Conservation (phyloP, 2,329 filamentous ascomycete species). For the Exutisphaerella laricina region DNA sequence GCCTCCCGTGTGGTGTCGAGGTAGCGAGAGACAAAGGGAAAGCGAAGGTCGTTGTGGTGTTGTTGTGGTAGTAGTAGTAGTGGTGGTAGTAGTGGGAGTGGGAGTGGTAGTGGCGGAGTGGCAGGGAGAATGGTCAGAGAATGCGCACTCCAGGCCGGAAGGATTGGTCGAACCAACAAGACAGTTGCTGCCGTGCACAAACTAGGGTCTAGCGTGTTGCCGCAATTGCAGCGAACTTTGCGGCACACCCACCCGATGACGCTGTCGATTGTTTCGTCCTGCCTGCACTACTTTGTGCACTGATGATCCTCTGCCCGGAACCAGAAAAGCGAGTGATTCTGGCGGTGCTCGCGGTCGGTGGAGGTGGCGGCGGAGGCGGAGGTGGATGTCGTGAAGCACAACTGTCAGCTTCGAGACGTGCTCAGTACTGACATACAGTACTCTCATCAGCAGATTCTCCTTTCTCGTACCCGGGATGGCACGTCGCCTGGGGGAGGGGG, state of each 20-base stretch:
- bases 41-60: not conserved
- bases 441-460: not conserved
- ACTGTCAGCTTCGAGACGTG: too few relatives aligned
- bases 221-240: not conserved
- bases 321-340: not conserved
- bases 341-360: not conserved
- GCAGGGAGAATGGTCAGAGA: not conserved
- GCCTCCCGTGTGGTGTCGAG: constrained; percentile 1
- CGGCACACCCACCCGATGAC: not conserved
- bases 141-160: not conserved
- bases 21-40: constrained; percentile 1
- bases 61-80: not conserved
- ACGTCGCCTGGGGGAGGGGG: not conserved
- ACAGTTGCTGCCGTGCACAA: not conserved
- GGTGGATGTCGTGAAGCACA: too few relatives aligned
- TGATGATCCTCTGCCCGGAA: not conserved
- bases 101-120: constrained; percentile 4
- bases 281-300: not conserved
- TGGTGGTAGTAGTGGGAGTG: not conserved
- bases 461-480: not conserved
- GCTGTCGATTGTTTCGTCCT: constrained; percentile 2
- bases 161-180: not conserved
- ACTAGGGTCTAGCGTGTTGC: not conserved
- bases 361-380: not conserved
- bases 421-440: too few relatives aligned